Conservation (phyloP, 2,329 filamentous ascomycete species). For the Diaporthe velutina region DNA sequence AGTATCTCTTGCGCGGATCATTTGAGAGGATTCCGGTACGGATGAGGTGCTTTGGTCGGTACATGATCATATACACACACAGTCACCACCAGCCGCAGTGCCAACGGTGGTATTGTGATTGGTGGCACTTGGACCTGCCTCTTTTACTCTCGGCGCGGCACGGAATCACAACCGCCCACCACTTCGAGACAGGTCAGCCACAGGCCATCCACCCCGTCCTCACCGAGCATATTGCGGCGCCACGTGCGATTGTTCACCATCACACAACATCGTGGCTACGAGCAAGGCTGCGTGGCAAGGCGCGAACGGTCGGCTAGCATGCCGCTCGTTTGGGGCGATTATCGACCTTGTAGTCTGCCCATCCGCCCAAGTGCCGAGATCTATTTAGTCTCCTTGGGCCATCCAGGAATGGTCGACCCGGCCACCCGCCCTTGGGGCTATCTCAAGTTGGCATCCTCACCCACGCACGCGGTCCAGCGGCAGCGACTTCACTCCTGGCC, state of each 20-base stretch:
- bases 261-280: not conserved
- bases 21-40: not conserved
- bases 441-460: not conserved
- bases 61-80: not conserved
- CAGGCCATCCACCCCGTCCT: not conserved
- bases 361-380: slow-evolving; percentile 14
- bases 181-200: slow-evolving; percentile 19
- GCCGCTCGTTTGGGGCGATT: not conserved
- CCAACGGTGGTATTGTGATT: slow-evolving; percentile 4
- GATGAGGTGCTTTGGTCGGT: not conserved
- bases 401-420: slow-evolving; percentile 15
- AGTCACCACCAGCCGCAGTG: not conserved
- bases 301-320: not conserved
- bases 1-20: not conserved
- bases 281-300: not conserved
- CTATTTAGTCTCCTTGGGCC: not conserved
- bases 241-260: not conserved
- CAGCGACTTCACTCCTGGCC: not conserved
- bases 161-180: not conserved
- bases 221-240: not conserved
- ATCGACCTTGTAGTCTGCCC: slow-evolving; percentile 10
- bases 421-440: slow-evolving; percentile 3
- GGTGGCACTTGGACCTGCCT: slow-evolving; percentile 18
- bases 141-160: not conserved
- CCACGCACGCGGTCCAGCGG: not conserved